phyloP scores from a whole-genome alignment of 1,284 basidiomycete genomes.

The Rhodotorula sp. region DNA sequence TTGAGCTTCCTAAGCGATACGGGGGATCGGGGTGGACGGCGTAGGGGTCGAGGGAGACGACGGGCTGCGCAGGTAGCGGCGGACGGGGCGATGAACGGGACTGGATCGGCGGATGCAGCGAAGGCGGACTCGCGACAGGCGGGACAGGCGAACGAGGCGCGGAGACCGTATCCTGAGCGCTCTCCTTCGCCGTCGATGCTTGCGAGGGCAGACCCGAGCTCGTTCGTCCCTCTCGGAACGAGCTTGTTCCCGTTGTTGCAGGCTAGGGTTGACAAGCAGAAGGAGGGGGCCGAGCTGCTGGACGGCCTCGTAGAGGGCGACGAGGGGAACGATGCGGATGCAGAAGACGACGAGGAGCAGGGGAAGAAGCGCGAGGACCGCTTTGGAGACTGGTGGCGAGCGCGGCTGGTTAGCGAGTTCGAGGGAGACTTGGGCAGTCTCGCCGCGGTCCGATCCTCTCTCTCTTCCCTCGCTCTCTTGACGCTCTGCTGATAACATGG shows the following conservation, averaged over 20 bases:
- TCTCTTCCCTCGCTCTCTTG: not conserved
- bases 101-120: not conserved
- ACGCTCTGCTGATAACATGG: not conserved
- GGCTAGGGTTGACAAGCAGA: conserved; percentile 2
- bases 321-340: not conserved
- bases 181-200: conserved; percentile 24
- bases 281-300: conserved; percentile 10
- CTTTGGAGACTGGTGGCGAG: conserved; percentile 41
- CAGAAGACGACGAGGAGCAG: not conserved
- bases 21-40: conserved; percentile 13
- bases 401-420: conserved; percentile 36
- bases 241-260: conserved; percentile 33
- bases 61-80: not conserved
- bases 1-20: conserved; percentile 23
- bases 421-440: conserved; percentile 35
- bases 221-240: conserved; percentile 32
- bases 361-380: conserved; percentile 14
- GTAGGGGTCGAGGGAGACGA: conserved; percentile 9
- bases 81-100: not conserved
- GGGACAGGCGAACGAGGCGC: not conserved
- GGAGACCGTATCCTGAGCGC: conserved; percentile 32
- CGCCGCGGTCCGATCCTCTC: conserved; percentile 31
- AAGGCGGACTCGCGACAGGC: not conserved
- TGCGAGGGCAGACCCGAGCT: conserved; percentile 18
- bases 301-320: conserved; percentile 27